phyloP scores from a whole-genome alignment of 352 stramenopile genomes.

The Phytopythium aichiense region DNA sequence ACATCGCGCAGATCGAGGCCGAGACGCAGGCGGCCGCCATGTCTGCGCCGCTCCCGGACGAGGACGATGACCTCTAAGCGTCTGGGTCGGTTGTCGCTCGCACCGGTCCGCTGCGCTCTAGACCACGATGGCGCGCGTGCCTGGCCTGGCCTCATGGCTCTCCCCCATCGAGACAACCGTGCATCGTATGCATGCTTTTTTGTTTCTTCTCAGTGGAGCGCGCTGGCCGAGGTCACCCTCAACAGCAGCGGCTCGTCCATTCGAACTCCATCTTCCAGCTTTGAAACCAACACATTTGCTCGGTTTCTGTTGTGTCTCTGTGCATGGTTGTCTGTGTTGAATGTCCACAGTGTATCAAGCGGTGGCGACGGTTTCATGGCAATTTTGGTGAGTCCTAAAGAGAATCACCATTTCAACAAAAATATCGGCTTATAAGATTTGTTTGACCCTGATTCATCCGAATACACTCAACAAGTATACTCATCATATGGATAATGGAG shows the following conservation, averaged over 20 bases:
- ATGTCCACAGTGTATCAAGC: neutral
- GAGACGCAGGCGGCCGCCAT: conserved; percentile 90
- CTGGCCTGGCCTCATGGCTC: neutral
- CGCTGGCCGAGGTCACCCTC: neutral
- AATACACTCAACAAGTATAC: too few relatives aligned
- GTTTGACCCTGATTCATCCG: too few relatives aligned
- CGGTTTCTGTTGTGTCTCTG: neutral
- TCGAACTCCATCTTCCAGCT: neutral
- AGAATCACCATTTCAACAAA: too few relatives aligned
- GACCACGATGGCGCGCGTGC: conserved; percentile 5
- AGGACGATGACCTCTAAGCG: conserved; percentile 96
- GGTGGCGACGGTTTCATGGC: too few relatives aligned
- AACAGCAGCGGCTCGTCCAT: neutral
- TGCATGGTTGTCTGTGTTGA: too few relatives aligned
- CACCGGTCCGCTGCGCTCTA: neutral
- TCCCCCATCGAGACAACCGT: conserved; percentile 4
- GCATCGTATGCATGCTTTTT: conserved; percentile 49
- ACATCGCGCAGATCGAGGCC: conserved; percentile 89
- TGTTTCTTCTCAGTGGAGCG: conserved; percentile 22
- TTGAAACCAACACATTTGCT: neutral
- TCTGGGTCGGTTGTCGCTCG: conserved; percentile 8
- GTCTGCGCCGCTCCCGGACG: conserved; percentile 93
- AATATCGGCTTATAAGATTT: too few relatives aligned
- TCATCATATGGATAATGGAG: neutral
- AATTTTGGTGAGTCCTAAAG: too few relatives aligned